Conservation (phyloP, 805 yeast genomes). For the Zygotorulaspora chibaensis region DNA sequence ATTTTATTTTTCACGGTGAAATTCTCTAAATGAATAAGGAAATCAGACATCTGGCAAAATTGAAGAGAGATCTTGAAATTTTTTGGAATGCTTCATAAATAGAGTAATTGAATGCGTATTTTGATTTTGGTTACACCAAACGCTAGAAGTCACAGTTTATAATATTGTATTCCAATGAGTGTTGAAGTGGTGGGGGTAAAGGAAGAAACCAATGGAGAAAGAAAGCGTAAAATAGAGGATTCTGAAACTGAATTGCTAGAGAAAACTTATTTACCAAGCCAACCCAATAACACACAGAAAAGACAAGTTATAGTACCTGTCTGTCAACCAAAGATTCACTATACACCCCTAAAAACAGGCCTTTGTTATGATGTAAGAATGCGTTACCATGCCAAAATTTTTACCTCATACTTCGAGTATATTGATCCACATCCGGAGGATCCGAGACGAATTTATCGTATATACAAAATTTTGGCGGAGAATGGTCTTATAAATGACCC, state of each 20-base stretch:
- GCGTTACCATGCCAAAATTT: constrained; percentile 95
- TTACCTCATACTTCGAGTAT: constrained; percentile 86
- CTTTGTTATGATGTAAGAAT: constrained; percentile 93
- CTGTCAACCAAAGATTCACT: constrained; percentile 61
- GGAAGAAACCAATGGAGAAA: constrained; percentile 3
- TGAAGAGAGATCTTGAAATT: neutral
- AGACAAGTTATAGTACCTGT: constrained; percentile 50
- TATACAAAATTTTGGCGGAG: constrained; percentile 89
- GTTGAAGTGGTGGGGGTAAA: constrained; percentile 6
- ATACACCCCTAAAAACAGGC: constrained; percentile 82
- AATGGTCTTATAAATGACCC: constrained; percentile 85
- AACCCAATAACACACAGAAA: constrained; percentile 16
- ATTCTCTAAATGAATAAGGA: neutral
- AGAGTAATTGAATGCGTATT: neutral
- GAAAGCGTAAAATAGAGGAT: constrained; percentile 12
- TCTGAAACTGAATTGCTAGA: constrained; percentile 7
- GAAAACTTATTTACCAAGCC: neutral
- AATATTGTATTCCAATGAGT: constrained; percentile 3
- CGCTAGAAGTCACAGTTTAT: neutral
- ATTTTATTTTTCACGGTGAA: constrained; percentile 2
- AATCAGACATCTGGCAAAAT: neutral
- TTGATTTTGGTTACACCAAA: neutral
- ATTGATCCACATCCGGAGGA: constrained; percentile 99
- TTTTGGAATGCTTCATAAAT: neutral
- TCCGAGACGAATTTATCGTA: constrained; percentile 91